Base-by-base conservation (phyloP, 225 moss, liverwort and hornwort species). In the Asterella californica region DNA sequence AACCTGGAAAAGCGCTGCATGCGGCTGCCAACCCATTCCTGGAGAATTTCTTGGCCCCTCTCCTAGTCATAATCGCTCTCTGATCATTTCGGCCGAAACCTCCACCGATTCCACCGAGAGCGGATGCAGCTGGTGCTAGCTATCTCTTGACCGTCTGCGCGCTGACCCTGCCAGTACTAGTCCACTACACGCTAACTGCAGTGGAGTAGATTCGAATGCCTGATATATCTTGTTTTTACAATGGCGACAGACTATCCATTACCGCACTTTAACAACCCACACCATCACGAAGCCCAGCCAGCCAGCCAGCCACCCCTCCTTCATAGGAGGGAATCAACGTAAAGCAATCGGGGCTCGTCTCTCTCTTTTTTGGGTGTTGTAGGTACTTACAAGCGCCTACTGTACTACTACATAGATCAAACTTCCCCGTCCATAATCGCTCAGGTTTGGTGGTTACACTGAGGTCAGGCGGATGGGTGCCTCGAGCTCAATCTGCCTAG, bases 201-300 rank as follows among this genome's bases (percentile, higher is more conserved):
- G 29, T 73, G 73, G 73, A 49, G 73, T 30, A 73, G 73, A 73
- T 15, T 70, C 38, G 10, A 38, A 37, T 25, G 14, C 21, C 9
- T 70, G 69, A 22, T 42, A 42, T 3, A 42, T 45, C n/a, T 36
- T 42, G 22, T 70, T 15, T 19, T 65, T 30, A 30, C 30, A 65
- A 65, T 65, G 65, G 32, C 32, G 65, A 70, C 38, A 70, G 33
- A 45, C 69, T 70, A 45, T 15, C 22, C 37, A 70, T 32, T 33
- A 65, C 30, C 12, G 32, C 65, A 21, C 15, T 38, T 1, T 21
- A 27, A 45, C 37, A 6, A 49, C 50, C 49, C 50, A 52, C 73
- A 73, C 69, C 73, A 73, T 50, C 49, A 73, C 73, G 49, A 52
- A 32, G 73, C 73, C 50, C 73, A 73, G 49, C 27, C 73, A 42